Base-by-base conservation (phyloP, 108 stramenopile genomes). In the Discostella pseudostelligera region DNA sequence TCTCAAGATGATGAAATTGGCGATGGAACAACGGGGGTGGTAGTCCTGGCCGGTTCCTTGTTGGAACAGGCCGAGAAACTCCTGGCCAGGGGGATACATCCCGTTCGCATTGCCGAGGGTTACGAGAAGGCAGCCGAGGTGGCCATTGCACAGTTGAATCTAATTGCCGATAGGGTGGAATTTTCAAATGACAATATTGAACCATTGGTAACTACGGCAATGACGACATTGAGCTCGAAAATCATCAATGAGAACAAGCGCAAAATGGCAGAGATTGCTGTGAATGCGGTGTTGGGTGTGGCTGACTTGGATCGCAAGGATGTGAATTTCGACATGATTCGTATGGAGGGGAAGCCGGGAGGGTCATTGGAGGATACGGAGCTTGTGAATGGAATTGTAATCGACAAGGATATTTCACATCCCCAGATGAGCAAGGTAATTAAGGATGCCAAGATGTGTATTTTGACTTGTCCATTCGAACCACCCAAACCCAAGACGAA, bases 401-500 rank as follows among this genome's bases (percentile, higher is more conserved):
- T 98, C 59, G 97, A 98, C 73, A 98, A 98, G 94, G 99, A 98
- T 68, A 96, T 96, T 60, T 87, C 86, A 36, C 97, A 98, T 80
- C 94, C 97, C 0, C 99, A 99, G 88, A 98, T 98, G 96, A 74
- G 87, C 46, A 96, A 94, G 63, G 70, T 79, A 20, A 80, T 99
- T 47, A 74, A 88, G 56, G 90, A 97, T 85, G 97, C 93, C 51
- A 97, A 97, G 74, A 78, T 98, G 64, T 93, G 92, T 72, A 94
- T 99, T 49, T 74, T 99, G 32, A 98, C 98, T 44, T 98, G 97
- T 82, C 98, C 98, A 20, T 95, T 99, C 78, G 99, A 98, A 82
- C 97, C 99, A 46, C 98, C 99, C 49, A 98, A 98, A 83, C 98
- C 99, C 65, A 99, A 99, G 83, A 99, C 98, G 28, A 98, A 99